Conservation (phyloP, 2,329 filamentous ascomycete genomes). For the Thielaviopsis cerberus region DNA sequence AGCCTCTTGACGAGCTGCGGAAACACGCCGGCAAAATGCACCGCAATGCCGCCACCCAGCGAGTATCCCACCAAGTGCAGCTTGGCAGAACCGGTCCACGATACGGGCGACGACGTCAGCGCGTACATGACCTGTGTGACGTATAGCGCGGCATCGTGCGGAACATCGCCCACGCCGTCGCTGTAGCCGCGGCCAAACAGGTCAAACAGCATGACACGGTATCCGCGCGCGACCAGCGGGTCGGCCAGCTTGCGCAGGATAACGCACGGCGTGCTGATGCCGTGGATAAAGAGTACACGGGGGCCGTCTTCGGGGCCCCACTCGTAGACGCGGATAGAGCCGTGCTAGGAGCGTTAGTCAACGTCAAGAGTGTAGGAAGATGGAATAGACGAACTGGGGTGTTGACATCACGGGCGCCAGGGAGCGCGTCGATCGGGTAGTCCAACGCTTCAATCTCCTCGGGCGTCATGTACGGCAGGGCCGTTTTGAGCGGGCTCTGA, state of each 20-base stretch:
- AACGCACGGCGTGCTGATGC: conserved; percentile 67
- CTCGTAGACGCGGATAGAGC: conserved; percentile 61
- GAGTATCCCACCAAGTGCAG: conserved; percentile 64
- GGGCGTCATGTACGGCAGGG: conserved; percentile 20
- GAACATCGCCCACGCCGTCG: conserved; percentile 44
- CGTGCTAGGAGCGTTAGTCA: conserved; percentile 32
- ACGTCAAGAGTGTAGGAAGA: background rate
- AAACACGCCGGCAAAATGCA: conserved; percentile 56
- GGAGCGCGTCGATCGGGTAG: conserved; percentile 52
- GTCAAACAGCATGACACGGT: conserved; percentile 65
- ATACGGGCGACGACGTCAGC: conserved; percentile 47
- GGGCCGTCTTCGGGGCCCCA: conserved; percentile 57
- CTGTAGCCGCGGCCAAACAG: conserved; percentile 52
- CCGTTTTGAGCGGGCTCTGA: conserved; percentile 26
- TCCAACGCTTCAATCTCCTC: conserved; percentile 22
- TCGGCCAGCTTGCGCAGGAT: conserved; percentile 50
- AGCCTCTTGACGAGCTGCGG: conserved; percentile 50
- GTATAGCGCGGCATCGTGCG: conserved; percentile 58
- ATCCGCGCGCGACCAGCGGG: conserved; percentile 47
- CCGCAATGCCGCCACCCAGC: conserved; percentile 60
- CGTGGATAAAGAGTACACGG: conserved; percentile 63
- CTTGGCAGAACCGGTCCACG: conserved; percentile 41
- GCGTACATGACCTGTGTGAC: conserved; percentile 52
- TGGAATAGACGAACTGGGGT: conserved; percentile 33
- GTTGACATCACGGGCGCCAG: conserved; percentile 52